Percentiles rank a stretch among this genome's conserved stretches.
Evolutionary conservation across 257 asterid species (phyloP).

Genomic region (Lithospermum erythrorhizon): DNA sequence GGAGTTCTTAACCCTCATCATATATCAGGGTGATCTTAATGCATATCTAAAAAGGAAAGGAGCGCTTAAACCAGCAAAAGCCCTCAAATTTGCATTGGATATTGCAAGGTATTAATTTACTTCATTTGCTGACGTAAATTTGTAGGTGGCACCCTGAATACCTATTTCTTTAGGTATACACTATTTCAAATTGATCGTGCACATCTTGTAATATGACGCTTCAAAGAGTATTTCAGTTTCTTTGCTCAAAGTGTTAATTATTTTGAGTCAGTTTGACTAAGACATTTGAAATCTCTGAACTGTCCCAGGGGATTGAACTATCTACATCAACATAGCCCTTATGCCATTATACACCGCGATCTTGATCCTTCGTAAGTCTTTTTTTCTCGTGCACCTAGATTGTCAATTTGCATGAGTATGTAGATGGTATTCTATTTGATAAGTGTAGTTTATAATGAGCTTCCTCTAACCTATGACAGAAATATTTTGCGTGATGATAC

Average conservation of each 20-base stretch:
- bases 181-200: neutral
- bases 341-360: constrained; percentile 84
- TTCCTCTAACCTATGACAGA: too few species aligned
- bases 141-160: too few species aligned
- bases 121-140: neutral
- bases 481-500: constrained; percentile 89
- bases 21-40: constrained; percentile 69
- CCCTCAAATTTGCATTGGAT: constrained; percentile 89
- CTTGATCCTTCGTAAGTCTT: constrained; percentile 98
- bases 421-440: neutral
- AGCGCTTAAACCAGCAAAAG: constrained; percentile 76
- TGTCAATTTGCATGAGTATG: neutral
- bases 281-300: neutral
- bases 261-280: too few species aligned
- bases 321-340: constrained; percentile 71
- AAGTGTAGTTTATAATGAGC: too few species aligned
- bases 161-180: neutral
- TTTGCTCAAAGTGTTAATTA: too few species aligned
- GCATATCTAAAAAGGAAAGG: constrained; percentile 55
- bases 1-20: too few species aligned
- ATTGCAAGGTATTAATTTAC: constrained; percentile 61
- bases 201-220: too few species aligned
- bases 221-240: too few species aligned
- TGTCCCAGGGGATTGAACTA: constrained; percentile 89
- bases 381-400: neutral